These are phyloP conservation scores for Mycena pura DNA, from an alignment of 768 basidiomycete genomes.

Conservation along the genomic window DNA sequence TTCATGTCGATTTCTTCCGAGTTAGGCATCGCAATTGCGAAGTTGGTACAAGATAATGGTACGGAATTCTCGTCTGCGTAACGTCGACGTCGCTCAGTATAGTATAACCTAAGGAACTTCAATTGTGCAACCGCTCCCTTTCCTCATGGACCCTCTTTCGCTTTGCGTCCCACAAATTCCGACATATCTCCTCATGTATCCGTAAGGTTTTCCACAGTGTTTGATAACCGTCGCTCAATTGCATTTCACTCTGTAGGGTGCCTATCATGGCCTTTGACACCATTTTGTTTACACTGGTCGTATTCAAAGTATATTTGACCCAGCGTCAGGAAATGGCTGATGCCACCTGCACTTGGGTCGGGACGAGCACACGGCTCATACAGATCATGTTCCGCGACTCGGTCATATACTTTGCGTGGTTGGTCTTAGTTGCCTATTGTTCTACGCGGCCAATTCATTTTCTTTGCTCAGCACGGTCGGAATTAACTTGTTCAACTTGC, in stretches of 20 bases:
- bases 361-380: conserved; percentile 1
- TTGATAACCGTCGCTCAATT: background rate
- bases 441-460: background rate
- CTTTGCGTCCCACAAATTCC: conserved; percentile 7
- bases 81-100: too few species aligned
- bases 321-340: background rate
- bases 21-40: conserved; percentile 2
- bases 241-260: background rate
- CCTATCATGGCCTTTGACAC: conserved; percentile 15
- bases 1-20: background rate
- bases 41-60: background rate
- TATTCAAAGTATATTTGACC: conserved; percentile 1
- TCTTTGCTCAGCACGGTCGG: conserved; percentile 7
- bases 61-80: background rate
- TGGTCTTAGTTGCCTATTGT: background rate
- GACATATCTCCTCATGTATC: background rate
- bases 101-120: too few species aligned
- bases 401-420: conserved; percentile 17
- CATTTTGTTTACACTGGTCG: conserved; percentile 6
- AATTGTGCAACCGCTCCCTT: background rate
- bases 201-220: background rate
- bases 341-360: background rate
- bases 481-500: conserved; percentile 3
- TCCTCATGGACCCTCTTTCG: background rate
- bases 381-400: conserved; percentile 16